Conservation (phyloP, 768 basidiomycete genomes). For the Naganishia onofrii region DNA sequence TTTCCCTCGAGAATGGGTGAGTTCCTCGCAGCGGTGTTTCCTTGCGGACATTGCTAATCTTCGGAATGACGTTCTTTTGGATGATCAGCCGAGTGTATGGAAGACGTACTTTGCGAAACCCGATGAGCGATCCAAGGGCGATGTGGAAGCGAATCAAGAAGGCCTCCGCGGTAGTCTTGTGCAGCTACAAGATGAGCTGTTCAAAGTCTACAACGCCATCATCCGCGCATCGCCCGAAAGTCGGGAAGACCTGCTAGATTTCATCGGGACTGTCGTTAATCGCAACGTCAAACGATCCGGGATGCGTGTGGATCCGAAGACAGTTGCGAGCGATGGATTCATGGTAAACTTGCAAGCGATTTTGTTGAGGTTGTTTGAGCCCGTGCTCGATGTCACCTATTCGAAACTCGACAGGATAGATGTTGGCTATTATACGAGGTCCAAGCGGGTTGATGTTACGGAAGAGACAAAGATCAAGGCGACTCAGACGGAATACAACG, state of each 20-base stretch:
- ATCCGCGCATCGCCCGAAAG: constrained; percentile 75
- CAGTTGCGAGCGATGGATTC: constrained; percentile 85
- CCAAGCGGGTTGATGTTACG: constrained; percentile 67
- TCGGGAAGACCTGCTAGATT: constrained; percentile 76
- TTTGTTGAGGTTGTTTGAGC: constrained; percentile 80
- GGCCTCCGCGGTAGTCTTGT: constrained; percentile 83
- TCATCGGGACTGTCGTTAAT: constrained; percentile 70
- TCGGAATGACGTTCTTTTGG: not conserved
- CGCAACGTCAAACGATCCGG: constrained; percentile 83
- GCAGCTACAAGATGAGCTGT: constrained; percentile 67
- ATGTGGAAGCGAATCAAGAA: constrained; percentile 76
- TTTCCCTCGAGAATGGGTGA: constrained; percentile 85
- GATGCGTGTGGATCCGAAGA: constrained; percentile 82
- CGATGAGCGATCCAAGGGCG: constrained; percentile 67
- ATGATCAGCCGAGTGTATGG: constrained; percentile 67
- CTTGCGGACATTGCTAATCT: too few relatives aligned
- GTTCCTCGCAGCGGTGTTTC: too few relatives aligned
- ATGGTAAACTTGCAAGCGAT: constrained; percentile 86
- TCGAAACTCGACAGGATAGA: constrained; percentile 86
- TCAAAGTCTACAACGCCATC: constrained; percentile 82
- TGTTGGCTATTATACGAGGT: constrained; percentile 70
- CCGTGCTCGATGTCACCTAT: constrained; percentile 88
- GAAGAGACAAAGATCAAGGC: constrained; percentile 95
- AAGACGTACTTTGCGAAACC: constrained; percentile 81
- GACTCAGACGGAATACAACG: constrained; percentile 76